Conservation (phyloP, 345 rosid genomes). For the Eucalyptus caleyi region DNA sequence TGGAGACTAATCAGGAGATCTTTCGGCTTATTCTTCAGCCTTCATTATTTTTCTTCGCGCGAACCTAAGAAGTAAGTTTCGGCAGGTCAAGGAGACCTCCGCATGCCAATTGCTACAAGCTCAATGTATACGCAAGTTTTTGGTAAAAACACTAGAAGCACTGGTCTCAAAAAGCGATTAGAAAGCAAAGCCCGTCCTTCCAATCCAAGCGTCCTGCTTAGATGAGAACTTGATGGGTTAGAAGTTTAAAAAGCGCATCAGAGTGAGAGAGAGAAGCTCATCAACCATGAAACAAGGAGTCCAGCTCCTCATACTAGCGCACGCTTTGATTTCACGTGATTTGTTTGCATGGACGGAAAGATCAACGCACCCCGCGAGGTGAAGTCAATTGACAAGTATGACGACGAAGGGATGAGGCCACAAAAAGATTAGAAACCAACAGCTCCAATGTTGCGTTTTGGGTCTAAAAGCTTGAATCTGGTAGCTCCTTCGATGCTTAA, state of each 20-base stretch:
- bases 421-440: background rate
- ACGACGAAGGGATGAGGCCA: background rate
- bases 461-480: background rate
- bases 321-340: fast-evolving
- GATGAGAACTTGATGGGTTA: too few relatives aligned
- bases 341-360: background rate
- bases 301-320: fast-evolving
- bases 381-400: background rate
- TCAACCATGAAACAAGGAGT: background rate
- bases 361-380: fast-evolving
- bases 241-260: too few relatives aligned
- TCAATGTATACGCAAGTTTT: too few relatives aligned
- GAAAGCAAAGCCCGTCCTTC: background rate
- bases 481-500: background rate
- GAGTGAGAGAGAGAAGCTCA: too few relatives aligned
- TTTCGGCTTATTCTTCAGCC: too few relatives aligned
- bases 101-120: too few relatives aligned
- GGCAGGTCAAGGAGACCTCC: fast-evolving
- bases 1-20: too few relatives aligned
- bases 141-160: too few relatives aligned
- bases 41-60: too few relatives aligned
- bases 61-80: too few relatives aligned
- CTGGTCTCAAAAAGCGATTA: fast-evolving
- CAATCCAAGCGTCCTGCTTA: fast-evolving
- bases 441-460: fast-evolving